phyloP scores from a whole-genome alignment of 768 basidiomycete genomes.

The Tephrocybe sp. region DNA sequence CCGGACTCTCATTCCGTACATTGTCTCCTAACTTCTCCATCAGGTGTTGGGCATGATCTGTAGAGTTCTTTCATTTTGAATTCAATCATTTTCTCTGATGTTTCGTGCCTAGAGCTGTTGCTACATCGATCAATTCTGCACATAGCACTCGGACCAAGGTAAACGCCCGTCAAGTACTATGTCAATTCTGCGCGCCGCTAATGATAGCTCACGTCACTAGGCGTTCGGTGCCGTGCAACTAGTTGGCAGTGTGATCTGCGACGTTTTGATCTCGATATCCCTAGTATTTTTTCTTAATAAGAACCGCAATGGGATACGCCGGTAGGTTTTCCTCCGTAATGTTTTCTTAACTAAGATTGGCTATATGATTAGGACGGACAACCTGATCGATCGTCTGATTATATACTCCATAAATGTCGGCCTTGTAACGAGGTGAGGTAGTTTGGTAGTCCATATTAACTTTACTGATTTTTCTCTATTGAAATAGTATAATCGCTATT shows the following conservation, averaged over 20 bases:
- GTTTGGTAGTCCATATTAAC: no score
- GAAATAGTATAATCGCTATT: not conserved
- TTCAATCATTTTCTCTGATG: not conserved
- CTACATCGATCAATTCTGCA: not conserved
- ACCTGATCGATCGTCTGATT: conserved; percentile 2
- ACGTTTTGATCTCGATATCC: conserved; percentile 2
- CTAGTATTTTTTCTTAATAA: conserved; percentile 5
- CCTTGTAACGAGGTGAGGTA: conserved; percentile 5
- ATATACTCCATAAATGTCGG: conserved; percentile 7
- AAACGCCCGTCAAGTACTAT: not conserved
- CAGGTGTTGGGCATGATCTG: conserved; percentile 1
- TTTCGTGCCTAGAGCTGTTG: not conserved
- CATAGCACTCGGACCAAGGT: conserved; percentile 3
- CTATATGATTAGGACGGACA: not conserved
- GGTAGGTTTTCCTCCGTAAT: not conserved
- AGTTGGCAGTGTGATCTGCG: conserved; percentile 6
- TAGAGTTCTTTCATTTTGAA: not conserved
- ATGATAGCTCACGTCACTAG: not conserved
- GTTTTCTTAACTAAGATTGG: not conserved
- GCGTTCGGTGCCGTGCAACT: conserved; percentile 3
- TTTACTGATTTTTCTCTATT: no score
- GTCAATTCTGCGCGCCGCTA: not conserved
- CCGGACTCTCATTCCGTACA: not conserved
- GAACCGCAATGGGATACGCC: conserved; percentile 3
- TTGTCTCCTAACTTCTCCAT: not conserved